Evolutionary conservation across 768 basidiomycete species (phyloP).

Genomic region (Tylopilus sp.): DNA sequence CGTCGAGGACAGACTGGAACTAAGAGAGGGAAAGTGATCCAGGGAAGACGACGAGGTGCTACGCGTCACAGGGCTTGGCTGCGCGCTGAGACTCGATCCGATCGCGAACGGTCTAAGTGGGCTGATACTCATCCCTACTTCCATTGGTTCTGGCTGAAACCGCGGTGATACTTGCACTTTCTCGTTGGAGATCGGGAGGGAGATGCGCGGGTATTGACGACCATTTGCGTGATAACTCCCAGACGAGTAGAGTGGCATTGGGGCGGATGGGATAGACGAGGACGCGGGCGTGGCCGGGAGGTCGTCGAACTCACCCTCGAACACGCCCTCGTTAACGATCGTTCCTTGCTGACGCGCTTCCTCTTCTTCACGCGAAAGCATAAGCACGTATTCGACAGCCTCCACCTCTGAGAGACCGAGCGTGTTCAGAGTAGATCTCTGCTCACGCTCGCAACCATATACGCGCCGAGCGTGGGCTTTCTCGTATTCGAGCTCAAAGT

Average conservation of each 20-base stretch:
- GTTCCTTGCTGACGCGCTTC: slow-evolving; percentile 13
- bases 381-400: slow-evolving; percentile 75
- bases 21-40: slow-evolving; percentile 34
- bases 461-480: slow-evolving; percentile 32
- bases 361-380: slow-evolving; percentile 82
- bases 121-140: slow-evolving; percentile 43
- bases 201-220: slow-evolving; percentile 29
- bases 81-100: background rate
- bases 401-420: slow-evolving; percentile 73
- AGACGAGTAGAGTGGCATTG: slow-evolving; percentile 16
- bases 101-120: slow-evolving; percentile 18
- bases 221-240: slow-evolving; percentile 18
- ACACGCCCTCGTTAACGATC: slow-evolving; percentile 50
- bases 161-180: slow-evolving; percentile 58
- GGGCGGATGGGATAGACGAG: slow-evolving; percentile 10
- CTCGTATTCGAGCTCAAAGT: slow-evolving; percentile 50
- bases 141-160: slow-evolving; percentile 49
- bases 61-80: slow-evolving; percentile 9
- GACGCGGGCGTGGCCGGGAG: slow-evolving; percentile 13
- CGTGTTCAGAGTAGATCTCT: slow-evolving; percentile 50
- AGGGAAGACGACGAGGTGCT: slow-evolving; percentile 22
- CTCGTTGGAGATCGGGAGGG: slow-evolving; percentile 35
- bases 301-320: slow-evolving; percentile 45
- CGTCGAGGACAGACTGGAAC: slow-evolving; percentile 27
- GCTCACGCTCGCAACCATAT: slow-evolving; percentile 53